Evolutionary conservation across 345 rosid species (phyloP).

Genomic region (Heritiera fomes): DNA sequence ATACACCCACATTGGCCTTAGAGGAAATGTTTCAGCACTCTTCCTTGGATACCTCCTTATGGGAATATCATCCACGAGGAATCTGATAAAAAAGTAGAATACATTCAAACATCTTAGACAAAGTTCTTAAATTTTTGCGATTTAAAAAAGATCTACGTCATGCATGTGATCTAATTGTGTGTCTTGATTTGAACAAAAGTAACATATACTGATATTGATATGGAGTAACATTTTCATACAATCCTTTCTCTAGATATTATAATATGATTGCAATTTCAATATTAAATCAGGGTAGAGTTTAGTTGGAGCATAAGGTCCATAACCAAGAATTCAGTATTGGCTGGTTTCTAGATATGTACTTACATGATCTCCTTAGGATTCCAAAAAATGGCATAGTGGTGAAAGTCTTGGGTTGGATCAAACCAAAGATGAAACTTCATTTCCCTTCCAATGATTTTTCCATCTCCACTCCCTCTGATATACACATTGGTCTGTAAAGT

Average conservation of each 20-base stretch:
- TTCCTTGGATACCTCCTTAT: constrained; percentile 87
- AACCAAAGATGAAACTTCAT: constrained; percentile 94
- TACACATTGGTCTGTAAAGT: constrained; percentile 95
- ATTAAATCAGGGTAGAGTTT: not conserved
- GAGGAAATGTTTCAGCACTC: constrained; percentile 72
- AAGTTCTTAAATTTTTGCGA: not conserved
- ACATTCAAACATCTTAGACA: not conserved
- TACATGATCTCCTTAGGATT: constrained; percentile 91
- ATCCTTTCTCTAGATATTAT: no score
- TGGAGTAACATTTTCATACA: no score
- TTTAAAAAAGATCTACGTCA: not conserved
- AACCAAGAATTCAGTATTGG: not conserved
- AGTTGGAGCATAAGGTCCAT: not conserved
- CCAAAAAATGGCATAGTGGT: constrained; percentile 92
- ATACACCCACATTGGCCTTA: constrained; percentile 94
- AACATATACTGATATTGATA: no score
- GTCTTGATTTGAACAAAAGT: no score
- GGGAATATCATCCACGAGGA: constrained; percentile 92
- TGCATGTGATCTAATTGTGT: not conserved
- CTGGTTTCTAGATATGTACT: constrained; percentile 27
- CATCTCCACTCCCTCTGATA: constrained; percentile 95
- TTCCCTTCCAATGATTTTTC: constrained; percentile 84
- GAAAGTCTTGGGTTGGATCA: constrained; percentile 82
- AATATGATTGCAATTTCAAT: not conserved
- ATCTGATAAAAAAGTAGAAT: constrained; percentile 45